These are phyloP conservation scores for Cercophora scortea DNA, from an alignment of 495 filamentous ascomycete species.

Conservation along the genomic window DNA sequence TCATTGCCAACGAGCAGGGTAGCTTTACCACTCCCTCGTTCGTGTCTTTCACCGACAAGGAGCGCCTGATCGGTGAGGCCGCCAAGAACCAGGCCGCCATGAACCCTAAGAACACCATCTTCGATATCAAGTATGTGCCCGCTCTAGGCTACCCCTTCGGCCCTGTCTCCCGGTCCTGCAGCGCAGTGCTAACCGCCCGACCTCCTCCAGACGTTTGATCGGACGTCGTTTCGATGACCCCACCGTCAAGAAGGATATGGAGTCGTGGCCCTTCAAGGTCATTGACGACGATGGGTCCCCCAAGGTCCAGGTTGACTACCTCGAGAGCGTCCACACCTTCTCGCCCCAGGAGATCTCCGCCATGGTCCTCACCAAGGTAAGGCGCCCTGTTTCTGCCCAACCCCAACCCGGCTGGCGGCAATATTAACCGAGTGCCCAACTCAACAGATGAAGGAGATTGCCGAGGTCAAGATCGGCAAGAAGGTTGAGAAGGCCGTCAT, in stretches of 20 bases:
- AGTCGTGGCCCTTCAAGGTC: conserved; percentile 98
- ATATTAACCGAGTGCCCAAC: conserved; percentile 10
- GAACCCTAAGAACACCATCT: conserved; percentile 96
- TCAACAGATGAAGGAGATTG: conserved; percentile 88
- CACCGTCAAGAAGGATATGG: conserved; percentile 95
- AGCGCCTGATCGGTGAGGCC: conserved; percentile 96
- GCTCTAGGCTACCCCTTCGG: background rate
- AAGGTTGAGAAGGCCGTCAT: conserved; percentile 98
- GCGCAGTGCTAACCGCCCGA: conserved; percentile 16
- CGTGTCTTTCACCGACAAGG: conserved; percentile 96
- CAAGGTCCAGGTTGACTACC: conserved; percentile 90
- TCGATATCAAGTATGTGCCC: conserved; percentile 74
- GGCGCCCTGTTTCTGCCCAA: conserved; percentile 1
- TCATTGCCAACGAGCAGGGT: conserved; percentile 99
- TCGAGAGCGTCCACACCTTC: conserved; percentile 88
- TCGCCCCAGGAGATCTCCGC: conserved; percentile 96
- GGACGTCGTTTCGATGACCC: conserved; percentile 90
- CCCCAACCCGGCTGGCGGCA: background rate
- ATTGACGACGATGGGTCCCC: conserved; percentile 83
- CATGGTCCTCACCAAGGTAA: conserved; percentile 86
- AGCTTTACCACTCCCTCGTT: conserved; percentile 97
- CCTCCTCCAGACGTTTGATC: conserved; percentile 66
- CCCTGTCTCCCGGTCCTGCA: background rate
- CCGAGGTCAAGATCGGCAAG: conserved; percentile 91
- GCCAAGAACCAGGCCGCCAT: conserved; percentile 99